These are phyloP conservation scores for Ceratonia siliqua DNA, from an alignment of 306 rosid genomes.

Conservation along the genomic window DNA sequence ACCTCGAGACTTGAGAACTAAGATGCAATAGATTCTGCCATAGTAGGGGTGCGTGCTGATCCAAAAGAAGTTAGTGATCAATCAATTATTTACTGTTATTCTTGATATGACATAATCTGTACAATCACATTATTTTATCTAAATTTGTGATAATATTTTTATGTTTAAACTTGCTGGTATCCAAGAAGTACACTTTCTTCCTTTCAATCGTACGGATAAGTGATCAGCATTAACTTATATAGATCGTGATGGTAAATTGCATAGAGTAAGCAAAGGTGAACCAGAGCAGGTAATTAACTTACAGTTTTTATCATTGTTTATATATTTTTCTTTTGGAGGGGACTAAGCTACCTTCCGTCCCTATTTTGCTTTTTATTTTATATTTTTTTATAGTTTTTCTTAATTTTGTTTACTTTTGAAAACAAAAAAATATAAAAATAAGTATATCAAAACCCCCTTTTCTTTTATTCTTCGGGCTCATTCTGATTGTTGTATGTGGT, in stretches of 20 bases:
- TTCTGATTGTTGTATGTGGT: constrained; percentile 26
- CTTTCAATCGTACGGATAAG: constrained; percentile 93
- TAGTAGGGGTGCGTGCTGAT: constrained; percentile 92
- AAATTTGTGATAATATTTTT: constrained; percentile 11
- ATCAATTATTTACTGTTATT: neutral
- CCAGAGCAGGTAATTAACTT: constrained; percentile 89
- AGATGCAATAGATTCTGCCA: constrained; percentile 91
- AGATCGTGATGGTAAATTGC: constrained; percentile 85
- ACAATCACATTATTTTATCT: neutral
- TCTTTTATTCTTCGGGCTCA: neutral
- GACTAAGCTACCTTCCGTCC: no score
- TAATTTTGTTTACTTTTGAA: no score
- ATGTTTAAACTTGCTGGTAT: constrained; percentile 24
- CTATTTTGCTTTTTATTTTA: no score
- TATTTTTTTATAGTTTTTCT: no score
- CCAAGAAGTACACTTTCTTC: no score
- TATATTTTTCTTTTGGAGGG: neutral
- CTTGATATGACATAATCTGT: neutral
- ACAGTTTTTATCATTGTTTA: neutral
- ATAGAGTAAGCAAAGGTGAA: constrained; percentile 95
- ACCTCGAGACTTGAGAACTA: constrained; percentile 92
- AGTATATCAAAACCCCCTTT: no score
- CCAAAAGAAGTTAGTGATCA: constrained; percentile 75
- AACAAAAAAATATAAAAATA: no score
- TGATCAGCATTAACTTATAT: constrained; percentile 86